phyloP scores from a whole-genome alignment of 805 yeast species.

The Schwanniomyces pseudopolymorphus region DNA sequence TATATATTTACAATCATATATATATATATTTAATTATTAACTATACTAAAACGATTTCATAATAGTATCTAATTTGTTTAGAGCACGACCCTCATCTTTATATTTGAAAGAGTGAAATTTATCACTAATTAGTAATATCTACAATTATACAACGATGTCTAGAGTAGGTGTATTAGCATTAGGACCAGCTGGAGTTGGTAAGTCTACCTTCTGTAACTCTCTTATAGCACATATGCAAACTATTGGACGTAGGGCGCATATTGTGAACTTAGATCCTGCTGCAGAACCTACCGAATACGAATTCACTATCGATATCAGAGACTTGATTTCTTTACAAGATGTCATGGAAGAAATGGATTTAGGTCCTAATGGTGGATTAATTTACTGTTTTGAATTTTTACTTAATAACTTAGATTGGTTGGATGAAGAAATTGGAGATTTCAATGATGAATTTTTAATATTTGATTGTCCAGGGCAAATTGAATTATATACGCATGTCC shows the following conservation, averaged over 20 bases:
- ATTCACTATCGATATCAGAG: constrained; percentile 89
- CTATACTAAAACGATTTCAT: too few species aligned
- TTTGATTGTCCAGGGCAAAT: constrained; percentile 98
- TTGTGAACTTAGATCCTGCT: constrained; percentile 95
- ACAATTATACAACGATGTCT: constrained; percentile 58
- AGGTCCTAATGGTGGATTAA: constrained; percentile 91
- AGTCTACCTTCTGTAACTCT: constrained; percentile 86
- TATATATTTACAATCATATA: too few species aligned
- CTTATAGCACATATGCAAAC: constrained; percentile 85
- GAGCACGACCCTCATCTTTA: background rate
- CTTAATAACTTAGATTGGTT: constrained; percentile 93
- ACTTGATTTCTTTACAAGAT: constrained; percentile 84
- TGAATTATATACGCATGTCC: constrained; percentile 91
- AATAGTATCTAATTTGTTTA: background rate
- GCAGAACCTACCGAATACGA: constrained; percentile 92
- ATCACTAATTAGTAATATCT: background rate
- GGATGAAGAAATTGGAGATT: constrained; percentile 96
- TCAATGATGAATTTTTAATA: constrained; percentile 87
- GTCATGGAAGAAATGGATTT: constrained; percentile 80
- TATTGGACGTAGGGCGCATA: constrained; percentile 88
- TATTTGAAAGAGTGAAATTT: background rate
- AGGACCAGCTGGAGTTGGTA: constrained; percentile 99
- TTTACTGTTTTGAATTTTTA: constrained; percentile 81
- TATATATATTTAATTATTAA: background rate
- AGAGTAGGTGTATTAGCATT: constrained; percentile 90